Conservation (phyloP, 169 alveolate species). For the Cryptosporidium muris region DNA sequence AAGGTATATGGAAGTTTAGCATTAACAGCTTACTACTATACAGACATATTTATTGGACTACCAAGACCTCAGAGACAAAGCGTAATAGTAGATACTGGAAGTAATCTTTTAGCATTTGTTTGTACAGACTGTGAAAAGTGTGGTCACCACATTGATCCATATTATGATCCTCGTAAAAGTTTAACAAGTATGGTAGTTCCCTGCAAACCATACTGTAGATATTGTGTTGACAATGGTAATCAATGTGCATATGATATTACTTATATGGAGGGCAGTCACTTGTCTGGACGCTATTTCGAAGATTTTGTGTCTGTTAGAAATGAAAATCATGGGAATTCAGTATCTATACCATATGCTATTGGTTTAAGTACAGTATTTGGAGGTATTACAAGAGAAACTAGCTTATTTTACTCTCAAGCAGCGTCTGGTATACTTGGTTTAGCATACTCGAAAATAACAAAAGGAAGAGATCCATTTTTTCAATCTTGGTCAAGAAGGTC, state of each 20-base stretch:
- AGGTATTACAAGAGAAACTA: conserved; percentile 65
- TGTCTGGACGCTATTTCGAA: conserved; percentile 63
- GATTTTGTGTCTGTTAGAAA: conserved; percentile 62
- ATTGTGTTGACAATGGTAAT: conserved; percentile 32
- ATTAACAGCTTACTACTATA: conserved; percentile 64
- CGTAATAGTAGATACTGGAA: conserved; percentile 66
- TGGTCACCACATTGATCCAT: conserved; percentile 67
- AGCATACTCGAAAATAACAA: conserved; percentile 60
- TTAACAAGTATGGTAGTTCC: conserved; percentile 40
- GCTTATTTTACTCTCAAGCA: conserved; percentile 55
- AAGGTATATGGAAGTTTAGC: conserved; percentile 70
- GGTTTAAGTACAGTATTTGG: conserved; percentile 65
- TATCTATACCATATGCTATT: conserved; percentile 48
- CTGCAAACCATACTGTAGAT: conserved; percentile 57
- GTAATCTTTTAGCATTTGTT: conserved; percentile 62
- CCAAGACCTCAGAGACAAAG: conserved; percentile 70
- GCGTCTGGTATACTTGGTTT: conserved; percentile 71
- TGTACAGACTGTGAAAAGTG: conserved; percentile 60
- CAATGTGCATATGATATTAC: conserved; percentile 66
- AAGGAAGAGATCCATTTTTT: conserved; percentile 62
- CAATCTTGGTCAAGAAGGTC: conserved; percentile 62
- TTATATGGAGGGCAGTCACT: conserved; percentile 61
- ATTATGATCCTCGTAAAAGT: conserved; percentile 61
- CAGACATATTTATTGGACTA: conserved; percentile 67
- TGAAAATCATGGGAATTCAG: conserved; percentile 39